Evolutionary conservation across 495 filamentous ascomycete species (phyloP).

Genomic region (Glonium stellatum): DNA sequence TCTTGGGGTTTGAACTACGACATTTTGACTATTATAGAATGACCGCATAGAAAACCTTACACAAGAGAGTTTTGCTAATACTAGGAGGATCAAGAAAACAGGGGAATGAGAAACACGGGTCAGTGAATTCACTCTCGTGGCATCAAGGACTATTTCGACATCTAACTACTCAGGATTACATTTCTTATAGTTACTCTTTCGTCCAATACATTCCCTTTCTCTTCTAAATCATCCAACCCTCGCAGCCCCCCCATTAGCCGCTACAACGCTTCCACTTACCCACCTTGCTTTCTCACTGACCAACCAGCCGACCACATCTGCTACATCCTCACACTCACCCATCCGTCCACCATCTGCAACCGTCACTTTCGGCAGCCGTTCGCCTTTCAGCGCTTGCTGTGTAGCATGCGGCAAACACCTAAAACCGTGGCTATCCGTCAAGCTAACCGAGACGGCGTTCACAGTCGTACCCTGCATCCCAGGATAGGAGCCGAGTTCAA

Average conservation of each 20-base stretch:
- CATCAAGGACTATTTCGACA: too few relatives aligned
- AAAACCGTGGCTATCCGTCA: conserved; percentile 24
- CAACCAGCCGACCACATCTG: conserved; percentile 27
- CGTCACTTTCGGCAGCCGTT: conserved; percentile 18
- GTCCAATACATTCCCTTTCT: neutral
- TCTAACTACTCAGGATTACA: too few relatives aligned
- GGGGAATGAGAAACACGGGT: too few relatives aligned
- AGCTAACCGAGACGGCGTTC: conserved; percentile 21
- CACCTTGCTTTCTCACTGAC: conserved; percentile 18
- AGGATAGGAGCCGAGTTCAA: conserved; percentile 11
- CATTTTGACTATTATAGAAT: too few relatives aligned
- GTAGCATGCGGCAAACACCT: conserved; percentile 11
- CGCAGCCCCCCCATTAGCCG: conserved; percentile 23
- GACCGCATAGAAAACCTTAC: too few relatives aligned
- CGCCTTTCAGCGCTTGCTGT: conserved; percentile 15
- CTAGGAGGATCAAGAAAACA: too few relatives aligned
- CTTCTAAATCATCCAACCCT: conserved; percentile 10
- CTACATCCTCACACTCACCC: conserved; percentile 24
- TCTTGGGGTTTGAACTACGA: too few relatives aligned
- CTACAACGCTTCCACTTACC: conserved; percentile 26
- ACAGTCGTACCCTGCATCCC: conserved; percentile 22
- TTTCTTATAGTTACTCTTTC: neutral
- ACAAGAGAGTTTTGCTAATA: too few relatives aligned
- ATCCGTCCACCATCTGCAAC: conserved; percentile 22
- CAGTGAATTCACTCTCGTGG: too few relatives aligned